These are phyloP conservation scores for Metroxylon sagu DNA, from an alignment of 176 grass and related monocot species.

Conservation along the genomic window DNA sequence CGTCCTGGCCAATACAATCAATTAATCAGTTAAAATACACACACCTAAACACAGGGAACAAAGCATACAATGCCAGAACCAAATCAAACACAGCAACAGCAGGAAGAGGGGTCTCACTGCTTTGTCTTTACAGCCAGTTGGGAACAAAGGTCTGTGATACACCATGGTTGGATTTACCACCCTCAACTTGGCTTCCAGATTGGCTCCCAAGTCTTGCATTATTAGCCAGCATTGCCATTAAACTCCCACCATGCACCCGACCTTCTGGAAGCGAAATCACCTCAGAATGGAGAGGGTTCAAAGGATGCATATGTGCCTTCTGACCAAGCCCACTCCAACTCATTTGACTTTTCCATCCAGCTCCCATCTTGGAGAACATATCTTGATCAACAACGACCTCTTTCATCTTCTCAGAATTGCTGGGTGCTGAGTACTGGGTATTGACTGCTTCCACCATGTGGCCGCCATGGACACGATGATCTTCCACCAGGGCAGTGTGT, in stretches of 20 bases:
- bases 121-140: constrained; percentile 23
- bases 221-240: constrained; percentile 26
- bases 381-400: not conserved
- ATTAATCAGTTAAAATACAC: not conserved
- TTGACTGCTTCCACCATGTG: constrained; percentile 18
- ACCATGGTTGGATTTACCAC: not conserved
- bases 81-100: not conserved
- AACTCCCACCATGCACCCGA: constrained; percentile 44
- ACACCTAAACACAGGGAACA: not conserved
- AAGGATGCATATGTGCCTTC: constrained; percentile 1
- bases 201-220: constrained; percentile 1
- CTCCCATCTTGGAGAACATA: constrained; percentile 1
- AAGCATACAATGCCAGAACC: constrained; percentile 10
- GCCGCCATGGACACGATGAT: constrained; percentile 30
- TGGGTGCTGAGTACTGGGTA: not conserved
- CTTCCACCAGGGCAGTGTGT: constrained; percentile 44
- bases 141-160: too few species aligned
- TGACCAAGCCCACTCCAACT: not conserved
- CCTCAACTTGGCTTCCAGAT: not conserved
- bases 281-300: not conserved
- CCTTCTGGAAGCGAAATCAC: constrained; percentile 31
- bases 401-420: constrained; percentile 9
- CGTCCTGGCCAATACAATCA: not conserved
- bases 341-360: not conserved
- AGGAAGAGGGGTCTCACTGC: not conserved